Evolutionary conservation across 768 basidiomycete species (phyloP), one percentile per base, ranked within the genome.

Genomic region (Kondoa subrosea): DNA sequence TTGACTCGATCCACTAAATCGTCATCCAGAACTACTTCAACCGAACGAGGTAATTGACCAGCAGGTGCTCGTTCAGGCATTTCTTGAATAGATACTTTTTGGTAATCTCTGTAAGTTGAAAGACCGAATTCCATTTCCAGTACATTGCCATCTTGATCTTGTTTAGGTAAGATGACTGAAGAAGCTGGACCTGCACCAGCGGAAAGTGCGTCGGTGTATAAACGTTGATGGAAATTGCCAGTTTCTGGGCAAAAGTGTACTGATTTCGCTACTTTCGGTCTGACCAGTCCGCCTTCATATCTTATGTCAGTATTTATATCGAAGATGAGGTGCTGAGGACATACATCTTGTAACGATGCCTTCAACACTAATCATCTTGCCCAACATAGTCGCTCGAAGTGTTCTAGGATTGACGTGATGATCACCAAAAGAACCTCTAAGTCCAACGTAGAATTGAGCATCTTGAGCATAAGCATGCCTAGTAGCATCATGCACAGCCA

Each of bases 61-160:
- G 95, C 88, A 29, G 95, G 95, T 16, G 95, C 92, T 27, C 95
- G 85, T 78, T 99, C 95, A 1, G 95, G 95, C 93, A 99, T 97
- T 76, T 99, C 95, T 79, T 99, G 95, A 70, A 99, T 97, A 77
- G 86, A 91, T 75, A 97, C 89, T 71, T 91, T 85, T 78, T 99
- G 95, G 77, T 97, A 90, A 78, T 99, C 95, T 67, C 89, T 82
- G 80, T 95, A 99, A 4, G 87, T 83, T 75, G 87, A 89, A 71
- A 86, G 81, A 2, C 95, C 95, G 75, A 85, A 97, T 79, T 99
- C 95, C 72, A 86, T 95, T 77, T 91, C 84, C 62, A 99, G 80
- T 26, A 84, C 80, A 74, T 85, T 83, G 1, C 91, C 92, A 65
- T 93, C 87, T 56, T 91, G 91, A 76, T 97, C 91, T 57, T 85